Evolutionary conservation across 768 basidiomycete species (phyloP), one percentile per base, ranked within the genome.

Genomic region (Cytidiella melzeri): DNA sequence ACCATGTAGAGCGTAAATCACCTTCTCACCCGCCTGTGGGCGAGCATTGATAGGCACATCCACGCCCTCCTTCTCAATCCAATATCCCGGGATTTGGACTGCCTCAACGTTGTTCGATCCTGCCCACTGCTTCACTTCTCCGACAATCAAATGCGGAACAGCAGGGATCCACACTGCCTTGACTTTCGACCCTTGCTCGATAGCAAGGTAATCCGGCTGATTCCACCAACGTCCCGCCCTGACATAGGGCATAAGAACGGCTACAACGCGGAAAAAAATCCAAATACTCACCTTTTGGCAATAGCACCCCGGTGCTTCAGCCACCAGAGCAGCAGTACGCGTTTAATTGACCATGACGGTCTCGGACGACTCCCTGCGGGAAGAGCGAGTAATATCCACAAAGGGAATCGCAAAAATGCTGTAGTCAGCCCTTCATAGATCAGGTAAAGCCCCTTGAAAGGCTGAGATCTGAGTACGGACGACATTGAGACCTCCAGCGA

Each of bases 1-100:
- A 19, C 83, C 83, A 53, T 86, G 84, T 20, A 87, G 61, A 42
- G 67, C 67, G 57, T 77, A 77, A 13, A 81, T 58, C 2, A 83
- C 72, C 53, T 78, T 80, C 62, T 82, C 79, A 19, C 75, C 77
- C 1, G 69, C 68, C 41, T 57, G 62, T 3, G 77, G 72, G 1
- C 69, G 52, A 20, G 67, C 62, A 30, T 69, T 72, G 41, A 69
- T 25, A 23, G 54, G 48, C 1, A 19, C 39, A 21, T 41, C 41
- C 24, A 19, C 28, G 23, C 52, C 54, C 18, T 39, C 36, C 43
- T 56, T 54, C 49, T 60, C 50, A 5, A 55, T 21, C 60, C 62
- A 63, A 47, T 61, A 63, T 3, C 53, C 61, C 1, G 55, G 57
- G n/a, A 59, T 53, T 11, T 51, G 44, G 15, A 43, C 41, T 30